A percentile compares a stretch with the other conserved stretches of the same genome.
Evolutionary conservation across 768 basidiomycete genomes (phyloP).

Genomic region (Suillus occidentalis): DNA sequence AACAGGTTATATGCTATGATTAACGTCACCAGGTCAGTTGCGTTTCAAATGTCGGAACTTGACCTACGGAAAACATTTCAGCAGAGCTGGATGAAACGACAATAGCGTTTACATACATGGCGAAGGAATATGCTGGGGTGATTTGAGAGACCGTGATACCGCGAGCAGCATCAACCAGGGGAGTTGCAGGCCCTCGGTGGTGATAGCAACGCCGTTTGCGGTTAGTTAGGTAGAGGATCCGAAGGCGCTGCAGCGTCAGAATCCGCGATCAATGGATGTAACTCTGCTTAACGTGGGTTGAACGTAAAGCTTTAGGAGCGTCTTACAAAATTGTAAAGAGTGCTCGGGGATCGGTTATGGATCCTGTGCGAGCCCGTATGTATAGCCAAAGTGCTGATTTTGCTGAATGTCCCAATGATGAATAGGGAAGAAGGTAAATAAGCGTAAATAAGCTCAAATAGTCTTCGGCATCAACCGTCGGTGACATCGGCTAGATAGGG

Average conservation of each 20-base stretch:
- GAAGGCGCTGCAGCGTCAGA: neutral
- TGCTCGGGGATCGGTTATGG: neutral
- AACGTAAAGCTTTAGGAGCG: neutral
- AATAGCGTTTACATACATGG: neutral
- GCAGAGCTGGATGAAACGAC: neutral
- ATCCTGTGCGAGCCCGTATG: neutral
- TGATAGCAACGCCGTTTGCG: conserved; percentile 11
- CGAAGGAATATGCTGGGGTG: neutral
- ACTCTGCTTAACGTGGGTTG: neutral
- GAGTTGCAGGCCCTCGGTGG: conserved; percentile 4
- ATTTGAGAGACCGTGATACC: neutral
- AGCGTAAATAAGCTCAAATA: neutral
- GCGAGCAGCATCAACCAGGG: neutral
- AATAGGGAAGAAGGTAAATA: neutral
- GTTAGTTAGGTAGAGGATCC: conserved; percentile 5
- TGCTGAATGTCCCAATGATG: neutral
- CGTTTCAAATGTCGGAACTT: neutral
- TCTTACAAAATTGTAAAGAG: neutral
- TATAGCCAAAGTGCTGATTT: no score
- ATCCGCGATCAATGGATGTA: neutral
- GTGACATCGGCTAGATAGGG: conserved; percentile 32
- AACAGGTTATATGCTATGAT: neutral
- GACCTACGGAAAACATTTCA: neutral
- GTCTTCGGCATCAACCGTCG: neutral
- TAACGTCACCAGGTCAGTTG: conserved; percentile 4